phyloP scores from a whole-genome alignment of 306 rosid species.

The Albizia julibrissin region DNA sequence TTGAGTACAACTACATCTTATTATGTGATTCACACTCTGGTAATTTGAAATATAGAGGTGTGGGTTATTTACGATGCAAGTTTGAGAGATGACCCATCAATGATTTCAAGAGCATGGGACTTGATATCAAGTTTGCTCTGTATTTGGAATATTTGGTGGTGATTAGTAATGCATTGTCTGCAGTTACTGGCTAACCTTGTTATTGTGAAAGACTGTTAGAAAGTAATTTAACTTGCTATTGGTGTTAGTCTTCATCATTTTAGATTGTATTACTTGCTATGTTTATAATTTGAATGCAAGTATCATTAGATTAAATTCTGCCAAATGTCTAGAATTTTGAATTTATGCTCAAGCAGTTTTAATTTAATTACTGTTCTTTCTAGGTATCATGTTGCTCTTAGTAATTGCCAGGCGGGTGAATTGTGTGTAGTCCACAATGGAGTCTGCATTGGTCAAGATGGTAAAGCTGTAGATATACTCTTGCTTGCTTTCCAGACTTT shows the following conservation, averaged over 20 bases:
- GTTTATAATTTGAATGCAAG: background rate
- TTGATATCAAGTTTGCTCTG: background rate
- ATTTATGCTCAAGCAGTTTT: conserved; percentile 17
- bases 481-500: conserved; percentile 21
- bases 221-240: background rate
- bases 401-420: conserved; percentile 81
- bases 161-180: background rate
- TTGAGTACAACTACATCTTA: background rate
- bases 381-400: conserved; percentile 77
- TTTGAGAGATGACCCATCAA: conserved; percentile 2
- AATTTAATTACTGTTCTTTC: conserved; percentile 23
- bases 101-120: background rate
- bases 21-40: background rate
- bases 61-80: background rate
- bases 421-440: conserved; percentile 84
- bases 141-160: background rate
- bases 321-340: conserved; percentile 17
- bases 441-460: conserved; percentile 96
- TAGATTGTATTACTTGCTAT: background rate
- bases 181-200: background rate
- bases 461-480: conserved; percentile 46
- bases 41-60: conserved; percentile 13
- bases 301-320: conserved; percentile 17
- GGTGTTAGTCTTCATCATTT: conserved; percentile 1
- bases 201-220: background rate